phyloP scores from a whole-genome alignment of 176 grass and related monocot species.

The Phoenix dactylifera region DNA sequence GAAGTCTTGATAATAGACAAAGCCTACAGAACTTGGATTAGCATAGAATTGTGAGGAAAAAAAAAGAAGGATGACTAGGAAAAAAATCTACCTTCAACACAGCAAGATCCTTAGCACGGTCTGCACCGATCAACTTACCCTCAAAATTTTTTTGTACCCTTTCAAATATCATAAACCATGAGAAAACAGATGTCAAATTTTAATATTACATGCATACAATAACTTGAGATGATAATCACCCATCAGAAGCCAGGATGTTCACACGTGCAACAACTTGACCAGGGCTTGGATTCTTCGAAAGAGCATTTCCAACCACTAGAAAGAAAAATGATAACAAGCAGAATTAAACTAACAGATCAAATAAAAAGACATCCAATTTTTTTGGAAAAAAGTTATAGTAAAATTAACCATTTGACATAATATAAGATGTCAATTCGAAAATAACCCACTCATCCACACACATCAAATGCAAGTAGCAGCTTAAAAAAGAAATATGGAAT shows the following conservation, averaged over 20 bases:
- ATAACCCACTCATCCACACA: not conserved
- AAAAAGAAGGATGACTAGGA: not conserved
- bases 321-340: constrained; percentile 1
- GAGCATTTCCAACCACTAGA: constrained; percentile 89
- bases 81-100: constrained; percentile 58
- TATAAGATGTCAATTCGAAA: not conserved
- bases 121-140: constrained; percentile 84
- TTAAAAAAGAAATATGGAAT: too few species aligned
- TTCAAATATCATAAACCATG: constrained; percentile 16
- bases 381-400: not conserved
- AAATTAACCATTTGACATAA: not conserved
- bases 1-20: too few species aligned
- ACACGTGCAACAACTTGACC: constrained; percentile 89
- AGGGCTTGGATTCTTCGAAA: constrained; percentile 66
- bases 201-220: too few species aligned
- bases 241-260: constrained; percentile 85
- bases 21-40: too few species aligned
- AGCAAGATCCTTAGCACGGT: constrained; percentile 83
- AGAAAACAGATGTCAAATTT: not conserved
- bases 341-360: constrained; percentile 3
- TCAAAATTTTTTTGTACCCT: constrained; percentile 97
- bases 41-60: too few species aligned
- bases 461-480: too few species aligned
- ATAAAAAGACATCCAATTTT: not conserved
- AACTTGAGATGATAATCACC: constrained; percentile 22